Conservation (phyloP, 805 yeast genomes). For the Monosporozyma yasuniensis region DNA sequence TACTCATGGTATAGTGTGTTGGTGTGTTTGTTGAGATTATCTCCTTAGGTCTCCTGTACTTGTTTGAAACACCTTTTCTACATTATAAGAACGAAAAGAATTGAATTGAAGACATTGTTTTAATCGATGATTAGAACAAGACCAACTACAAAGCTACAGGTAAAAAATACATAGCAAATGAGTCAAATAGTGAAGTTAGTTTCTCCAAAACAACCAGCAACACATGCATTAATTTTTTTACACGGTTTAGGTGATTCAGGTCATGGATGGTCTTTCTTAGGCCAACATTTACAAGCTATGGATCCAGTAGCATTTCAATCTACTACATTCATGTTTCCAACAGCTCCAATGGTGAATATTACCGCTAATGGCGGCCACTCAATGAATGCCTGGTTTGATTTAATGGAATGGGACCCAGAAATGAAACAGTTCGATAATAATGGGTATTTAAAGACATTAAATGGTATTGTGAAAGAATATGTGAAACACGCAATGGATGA, state of each 20-base stretch:
- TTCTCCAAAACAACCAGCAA: constrained; percentile 32
- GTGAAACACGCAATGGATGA: constrained; percentile 40
- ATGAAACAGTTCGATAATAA: constrained; percentile 38
- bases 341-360: constrained; percentile 70
- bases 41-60: too few relatives aligned
- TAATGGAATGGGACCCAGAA: constrained; percentile 43
- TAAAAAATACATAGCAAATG: neutral
- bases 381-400: constrained; percentile 87
- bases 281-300: constrained; percentile 44
- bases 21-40: too few relatives aligned
- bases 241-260: constrained; percentile 95
- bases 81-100: neutral
- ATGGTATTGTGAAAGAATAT: constrained; percentile 31
- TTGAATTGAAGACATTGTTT: neutral
- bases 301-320: constrained; percentile 38
- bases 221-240: constrained; percentile 62
- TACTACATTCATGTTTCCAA: constrained; percentile 77
- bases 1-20: neutral
- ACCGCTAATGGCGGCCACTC: constrained; percentile 54
- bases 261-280: constrained; percentile 78
- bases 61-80: neutral
- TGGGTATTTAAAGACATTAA: constrained; percentile 43
- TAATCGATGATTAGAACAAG: neutral
- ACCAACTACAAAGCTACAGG: neutral
- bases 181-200: constrained; percentile 26